Conservation (phyloP, 1,284 basidiomycete genomes). For the Malassezia sp. region DNA sequence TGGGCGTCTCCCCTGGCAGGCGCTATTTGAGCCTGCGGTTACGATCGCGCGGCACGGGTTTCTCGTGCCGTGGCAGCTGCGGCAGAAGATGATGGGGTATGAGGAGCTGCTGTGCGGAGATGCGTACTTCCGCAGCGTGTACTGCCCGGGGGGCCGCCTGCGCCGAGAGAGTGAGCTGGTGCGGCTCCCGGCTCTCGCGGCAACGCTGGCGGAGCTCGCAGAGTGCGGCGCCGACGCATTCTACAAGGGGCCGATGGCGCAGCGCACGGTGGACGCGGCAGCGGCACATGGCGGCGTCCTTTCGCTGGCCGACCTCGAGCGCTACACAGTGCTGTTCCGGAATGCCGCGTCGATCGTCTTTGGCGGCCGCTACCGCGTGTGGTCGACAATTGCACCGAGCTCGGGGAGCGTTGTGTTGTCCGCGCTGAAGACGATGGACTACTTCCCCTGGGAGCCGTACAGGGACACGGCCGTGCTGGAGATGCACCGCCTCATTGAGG, state of each 20-base stretch:
- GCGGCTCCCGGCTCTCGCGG: conserved; percentile 20
- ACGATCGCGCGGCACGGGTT: conserved; percentile 38
- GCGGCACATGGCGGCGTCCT: conserved; percentile 62
- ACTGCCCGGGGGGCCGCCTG: conserved; percentile 33
- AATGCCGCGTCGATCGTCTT: conserved; percentile 57
- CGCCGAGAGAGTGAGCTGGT: conserved; percentile 50
- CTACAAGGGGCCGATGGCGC: conserved; percentile 61
- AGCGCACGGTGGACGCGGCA: conserved; percentile 60
- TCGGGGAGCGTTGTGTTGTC: conserved; percentile 43
- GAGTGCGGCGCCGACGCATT: conserved; percentile 31
- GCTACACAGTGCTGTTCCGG: conserved; percentile 55
- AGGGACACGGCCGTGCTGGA: conserved; percentile 26
- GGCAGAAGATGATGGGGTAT: conserved; percentile 22
- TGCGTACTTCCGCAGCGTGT: conserved; percentile 29
- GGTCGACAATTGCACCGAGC: conserved; percentile 57
- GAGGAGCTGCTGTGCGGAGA: conserved; percentile 48
- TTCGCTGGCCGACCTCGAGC: conserved; percentile 58
- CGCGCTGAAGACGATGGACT: conserved; percentile 38
- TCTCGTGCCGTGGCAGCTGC: conserved; percentile 32
- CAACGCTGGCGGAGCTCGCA: conserved; percentile 30
- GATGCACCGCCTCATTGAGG: conserved; percentile 48
- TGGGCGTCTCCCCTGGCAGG: conserved; percentile 42
- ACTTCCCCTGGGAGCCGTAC: conserved; percentile 22
- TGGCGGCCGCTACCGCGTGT: conserved; percentile 64
- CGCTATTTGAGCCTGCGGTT: conserved; percentile 39